phyloP scores from a whole-genome alignment of 306 rosid species.

The Elaeagnus macrophylla region DNA sequence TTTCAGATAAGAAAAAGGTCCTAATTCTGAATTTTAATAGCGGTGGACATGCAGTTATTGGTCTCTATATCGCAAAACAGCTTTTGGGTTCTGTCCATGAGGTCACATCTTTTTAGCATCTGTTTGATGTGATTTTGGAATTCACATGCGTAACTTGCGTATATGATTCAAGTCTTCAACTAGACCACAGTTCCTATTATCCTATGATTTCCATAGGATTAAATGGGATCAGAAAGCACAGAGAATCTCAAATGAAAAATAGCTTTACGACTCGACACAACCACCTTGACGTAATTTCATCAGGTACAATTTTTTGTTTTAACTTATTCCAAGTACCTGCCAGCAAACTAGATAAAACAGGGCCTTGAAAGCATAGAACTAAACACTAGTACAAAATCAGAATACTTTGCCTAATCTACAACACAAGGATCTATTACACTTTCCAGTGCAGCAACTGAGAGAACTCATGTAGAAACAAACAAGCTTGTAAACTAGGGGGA shows the following conservation, averaged over 20 bases:
- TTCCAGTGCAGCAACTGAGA: conserved; percentile 8
- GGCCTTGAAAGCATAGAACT: conserved; percentile 16
- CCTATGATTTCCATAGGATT: too few species aligned
- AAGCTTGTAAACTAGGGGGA: not conserved
- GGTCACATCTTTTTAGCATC: conserved; percentile 24
- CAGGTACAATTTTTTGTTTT: too few species aligned
- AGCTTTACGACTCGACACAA: too few species aligned
- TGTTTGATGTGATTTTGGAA: too few species aligned
- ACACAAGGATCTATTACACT: conserved; percentile 17
- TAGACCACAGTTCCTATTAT: too few species aligned
- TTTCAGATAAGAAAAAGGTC: conserved; percentile 59
- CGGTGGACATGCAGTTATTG: conserved; percentile 83
- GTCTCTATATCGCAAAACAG: conserved; percentile 80
- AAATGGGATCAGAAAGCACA: too few species aligned
- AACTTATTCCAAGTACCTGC: too few species aligned
- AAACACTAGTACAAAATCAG: conserved; percentile 8
- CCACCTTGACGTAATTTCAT: too few species aligned
- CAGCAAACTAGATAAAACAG: conserved; percentile 3
- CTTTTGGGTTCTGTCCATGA: conserved; percentile 71
- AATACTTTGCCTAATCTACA: conserved; percentile 25
- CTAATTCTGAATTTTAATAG: conserved; percentile 74
- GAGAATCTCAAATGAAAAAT: too few species aligned
- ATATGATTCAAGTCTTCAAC: too few species aligned
- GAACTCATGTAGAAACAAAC: conserved; percentile 11
- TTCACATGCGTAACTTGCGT: too few species aligned